Conservation (phyloP, 768 basidiomycete genomes). For the Amanita pseudoporphyria region DNA sequence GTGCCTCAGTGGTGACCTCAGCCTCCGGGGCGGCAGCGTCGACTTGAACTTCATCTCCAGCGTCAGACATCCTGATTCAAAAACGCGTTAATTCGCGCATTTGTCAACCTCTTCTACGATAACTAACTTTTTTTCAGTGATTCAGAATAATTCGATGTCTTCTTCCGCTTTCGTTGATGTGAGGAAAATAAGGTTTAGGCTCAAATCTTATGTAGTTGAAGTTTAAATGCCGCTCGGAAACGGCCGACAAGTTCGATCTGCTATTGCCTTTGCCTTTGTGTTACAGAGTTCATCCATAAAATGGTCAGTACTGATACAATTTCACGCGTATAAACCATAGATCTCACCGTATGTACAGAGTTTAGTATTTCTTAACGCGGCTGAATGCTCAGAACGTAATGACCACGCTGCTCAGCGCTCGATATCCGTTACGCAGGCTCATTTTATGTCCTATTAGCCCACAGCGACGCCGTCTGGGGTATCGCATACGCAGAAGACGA, state of each 20-base stretch:
- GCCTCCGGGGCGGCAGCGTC: slow-evolving; percentile 63
- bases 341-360: slow-evolving; percentile 30
- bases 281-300: neutral
- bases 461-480: slow-evolving; percentile 74
- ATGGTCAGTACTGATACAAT: slow-evolving; percentile 21
- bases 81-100: neutral
- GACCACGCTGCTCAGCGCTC: slow-evolving; percentile 19
- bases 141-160: slow-evolving; percentile 45
- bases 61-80: slow-evolving; percentile 81
- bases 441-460: slow-evolving; percentile 40
- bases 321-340: neutral
- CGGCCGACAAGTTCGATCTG: slow-evolving; percentile 25
- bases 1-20: slow-evolving; percentile 81
- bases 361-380: slow-evolving; percentile 62
- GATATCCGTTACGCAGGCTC: slow-evolving; percentile 18
- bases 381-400: slow-evolving; percentile 73
- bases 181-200: slow-evolving; percentile 42
- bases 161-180: slow-evolving; percentile 97
- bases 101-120: slow-evolving; percentile 8
- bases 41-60: slow-evolving; percentile 90
- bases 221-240: slow-evolving; percentile 50
- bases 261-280: neutral
- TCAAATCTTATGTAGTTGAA: slow-evolving; percentile 17
- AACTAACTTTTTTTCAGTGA: neutral
- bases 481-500: slow-evolving; percentile 62